phyloP scores from a whole-genome alignment of 176 grass and related monocot species.

The Rhynchospora pubera region DNA sequence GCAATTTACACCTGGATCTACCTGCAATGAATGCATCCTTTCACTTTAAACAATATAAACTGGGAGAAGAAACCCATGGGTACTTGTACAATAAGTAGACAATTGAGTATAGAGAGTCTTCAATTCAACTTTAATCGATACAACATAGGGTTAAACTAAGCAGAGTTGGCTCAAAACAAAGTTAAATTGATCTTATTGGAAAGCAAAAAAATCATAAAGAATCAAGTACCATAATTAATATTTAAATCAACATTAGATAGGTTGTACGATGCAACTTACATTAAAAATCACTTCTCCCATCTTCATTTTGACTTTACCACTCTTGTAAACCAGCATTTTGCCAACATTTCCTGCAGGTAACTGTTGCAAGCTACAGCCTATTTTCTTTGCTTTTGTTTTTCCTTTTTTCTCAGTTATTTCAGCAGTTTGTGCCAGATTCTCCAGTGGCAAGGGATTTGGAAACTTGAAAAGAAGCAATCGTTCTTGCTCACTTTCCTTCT shows the following conservation, averaged over 20 bases:
- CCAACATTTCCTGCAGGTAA: constrained; percentile 53
- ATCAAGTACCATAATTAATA: background rate
- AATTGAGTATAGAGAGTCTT: background rate
- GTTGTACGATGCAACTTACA: constrained; percentile 34
- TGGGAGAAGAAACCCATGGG: background rate
- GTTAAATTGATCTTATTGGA: background rate
- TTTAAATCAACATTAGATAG: background rate
- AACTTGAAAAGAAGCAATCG: constrained; percentile 68
- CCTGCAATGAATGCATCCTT: constrained; percentile 27
- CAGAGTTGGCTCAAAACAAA: background rate
- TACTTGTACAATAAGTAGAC: background rate
- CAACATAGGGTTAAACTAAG: background rate
- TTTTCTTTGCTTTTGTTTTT: constrained; percentile 38
- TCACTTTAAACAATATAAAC: background rate
- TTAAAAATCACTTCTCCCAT: constrained; percentile 61
- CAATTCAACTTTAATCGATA: background rate
- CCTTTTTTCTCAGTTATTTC: constrained; percentile 30
- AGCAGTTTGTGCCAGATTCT: background rate
- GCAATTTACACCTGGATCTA: constrained; percentile 40
- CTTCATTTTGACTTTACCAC: constrained; percentile 83
- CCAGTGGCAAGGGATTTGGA: constrained; percentile 49
- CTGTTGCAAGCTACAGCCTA: constrained; percentile 50
- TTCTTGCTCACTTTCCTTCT: constrained; percentile 30
- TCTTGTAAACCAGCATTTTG: constrained; percentile 77
- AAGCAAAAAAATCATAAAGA: background rate